Percentiles rank a stretch among this genome's conserved stretches.
phyloP scores from a whole-genome alignment of 768 basidiomycete genomes.

The Termitomyces sp. region DNA sequence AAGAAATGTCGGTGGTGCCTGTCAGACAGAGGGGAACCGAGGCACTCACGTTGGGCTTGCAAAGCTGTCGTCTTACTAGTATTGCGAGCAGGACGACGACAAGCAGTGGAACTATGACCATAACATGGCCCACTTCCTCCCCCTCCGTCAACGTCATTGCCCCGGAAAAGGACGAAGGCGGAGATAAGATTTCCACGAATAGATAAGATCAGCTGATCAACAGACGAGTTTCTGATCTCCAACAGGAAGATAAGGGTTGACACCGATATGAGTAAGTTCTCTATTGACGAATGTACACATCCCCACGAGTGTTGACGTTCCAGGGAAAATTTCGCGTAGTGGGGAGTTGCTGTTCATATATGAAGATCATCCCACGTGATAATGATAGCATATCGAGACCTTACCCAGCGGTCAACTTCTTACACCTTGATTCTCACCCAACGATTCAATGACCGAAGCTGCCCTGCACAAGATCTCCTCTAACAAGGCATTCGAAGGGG shows the following conservation, averaged over 20 bases:
- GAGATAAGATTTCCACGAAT: background rate
- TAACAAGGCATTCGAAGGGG: conserved; percentile 78
- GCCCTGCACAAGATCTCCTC: conserved; percentile 61
- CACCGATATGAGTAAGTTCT: background rate
- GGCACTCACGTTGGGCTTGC: conserved; percentile 6
- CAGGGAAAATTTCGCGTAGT: background rate
- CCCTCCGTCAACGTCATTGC: background rate
- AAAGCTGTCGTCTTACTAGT: background rate
- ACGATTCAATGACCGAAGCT: conserved; percentile 10
- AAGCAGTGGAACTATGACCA: background rate
- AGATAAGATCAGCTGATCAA: conserved; percentile 8
- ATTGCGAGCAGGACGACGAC: background rate
- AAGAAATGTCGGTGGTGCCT: background rate
- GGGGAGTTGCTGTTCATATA: background rate
- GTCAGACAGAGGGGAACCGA: background rate
- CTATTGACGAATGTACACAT: background rate
- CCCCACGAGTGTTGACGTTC: background rate
- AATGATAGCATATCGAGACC: background rate
- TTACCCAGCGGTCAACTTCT: background rate
- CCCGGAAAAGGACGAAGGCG: too few species aligned
- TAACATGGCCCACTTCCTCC: conserved; percentile 6
- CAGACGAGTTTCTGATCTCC: background rate
- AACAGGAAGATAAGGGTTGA: conserved; percentile 3
- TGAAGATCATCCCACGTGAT: conserved; percentile 10
- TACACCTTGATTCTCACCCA: background rate